Conservation (phyloP, 331 rosid species). For the Phaseolus coccineus region DNA sequence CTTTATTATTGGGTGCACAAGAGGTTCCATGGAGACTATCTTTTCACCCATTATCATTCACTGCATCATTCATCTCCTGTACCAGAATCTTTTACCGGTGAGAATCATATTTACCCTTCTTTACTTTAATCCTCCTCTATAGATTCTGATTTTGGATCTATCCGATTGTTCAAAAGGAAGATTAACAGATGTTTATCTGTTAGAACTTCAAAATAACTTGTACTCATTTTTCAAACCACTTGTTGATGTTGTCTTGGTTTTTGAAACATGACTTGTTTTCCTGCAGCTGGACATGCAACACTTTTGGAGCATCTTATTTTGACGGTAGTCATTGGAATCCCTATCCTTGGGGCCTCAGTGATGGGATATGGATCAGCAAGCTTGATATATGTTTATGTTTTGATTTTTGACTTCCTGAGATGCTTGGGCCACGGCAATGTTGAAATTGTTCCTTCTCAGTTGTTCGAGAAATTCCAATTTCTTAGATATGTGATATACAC, state of each 20-base stretch:
- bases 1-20: conserved; percentile 79
- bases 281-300: conserved; percentile 80
- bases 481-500: conserved; percentile 78
- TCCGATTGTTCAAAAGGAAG: background rate
- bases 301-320: conserved; percentile 73
- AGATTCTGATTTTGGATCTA: background rate
- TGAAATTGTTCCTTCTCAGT: conserved; percentile 66
- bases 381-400: conserved; percentile 62
- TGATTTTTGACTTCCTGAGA: conserved; percentile 76
- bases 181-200: background rate
- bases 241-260: conserved; percentile 1
- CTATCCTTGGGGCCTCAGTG: conserved; percentile 63
- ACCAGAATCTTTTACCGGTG: conserved; percentile 74
- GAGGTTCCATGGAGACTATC: conserved; percentile 60
- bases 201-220: background rate
- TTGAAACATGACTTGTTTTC: conserved; percentile 12
- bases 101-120: background rate
- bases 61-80: conserved; percentile 89
- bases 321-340: conserved; percentile 65
- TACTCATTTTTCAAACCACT: background rate
- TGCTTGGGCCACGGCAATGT: conserved; percentile 86
- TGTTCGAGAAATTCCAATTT: conserved; percentile 63
- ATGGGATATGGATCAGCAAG: conserved; percentile 79
- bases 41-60: conserved; percentile 75
- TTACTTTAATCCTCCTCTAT: background rate